Base-by-base conservation (phyloP, 2,329 filamentous ascomycete genomes). In the Daldinia eschscholtzii region DNA sequence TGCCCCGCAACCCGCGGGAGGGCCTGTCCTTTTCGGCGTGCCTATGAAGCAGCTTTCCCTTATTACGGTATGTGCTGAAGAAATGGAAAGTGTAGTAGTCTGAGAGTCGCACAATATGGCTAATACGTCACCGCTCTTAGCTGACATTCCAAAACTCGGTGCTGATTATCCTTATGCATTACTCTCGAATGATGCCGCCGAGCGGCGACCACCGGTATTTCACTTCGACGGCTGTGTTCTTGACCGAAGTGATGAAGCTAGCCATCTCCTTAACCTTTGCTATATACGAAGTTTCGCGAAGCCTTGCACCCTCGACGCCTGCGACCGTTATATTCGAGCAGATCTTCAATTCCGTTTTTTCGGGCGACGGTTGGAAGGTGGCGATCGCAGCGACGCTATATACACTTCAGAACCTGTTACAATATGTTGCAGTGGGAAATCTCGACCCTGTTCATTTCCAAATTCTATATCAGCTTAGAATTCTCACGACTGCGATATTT, bases 361-460 rank as follows among this genome's bases (percentile, higher is more conserved):
- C 92, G 0, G 91, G 92, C 9, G 96, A 98, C 78, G 94, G 94
- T 73, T 98, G 95, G 95, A 97, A 97, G 80, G 83, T 99, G 71
- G 93, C 93, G 7, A 90, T 98, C 46, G 96, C 95, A 0, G 96
- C 95, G 3, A 86, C 89, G 4, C 85, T 98, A 1, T 98, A 97
- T 78, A 97, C 95, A 0, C 79, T 98, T 30, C 93, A 98, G 76
- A 98, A 98, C 77, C 92, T 92, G n/a, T 83, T 98, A 61, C 93
- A 98, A 79, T 99, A 98, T 77, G 88, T 97, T 59, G 95, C 93
- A 1, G 89, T 98, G 10, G 93, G 93, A 68, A 98, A 98, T 73
- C 81, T 98, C 74, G 93, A 97, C 76, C 92, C 95, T 0, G 93
- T 96, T 4, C 94, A 95, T 61, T 98, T 98, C 78, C 94, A 98